Evolutionary conservation across 805 yeast genomes (phyloP), one percentile per base, ranked within the genome.

Genomic region (Ogataea ganodermae): DNA sequence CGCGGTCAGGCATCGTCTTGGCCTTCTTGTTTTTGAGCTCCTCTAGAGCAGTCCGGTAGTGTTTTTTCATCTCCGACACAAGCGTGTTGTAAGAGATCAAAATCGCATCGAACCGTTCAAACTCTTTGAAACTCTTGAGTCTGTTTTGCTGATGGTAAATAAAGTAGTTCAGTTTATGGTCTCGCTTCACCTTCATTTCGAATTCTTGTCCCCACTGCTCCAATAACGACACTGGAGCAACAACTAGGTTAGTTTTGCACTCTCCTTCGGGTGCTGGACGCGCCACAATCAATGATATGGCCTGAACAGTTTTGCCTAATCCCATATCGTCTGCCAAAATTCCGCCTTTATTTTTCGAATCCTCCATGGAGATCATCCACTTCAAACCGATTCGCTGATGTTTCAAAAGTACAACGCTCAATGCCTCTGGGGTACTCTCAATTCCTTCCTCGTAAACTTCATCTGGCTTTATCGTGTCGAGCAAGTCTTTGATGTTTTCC

Each of bases 141-240:
- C 66, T 63, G 42, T 73, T 76, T 14, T 70, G 63, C 59, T 57
- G 69, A 62, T 90, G 96, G 63, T 70, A 90, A 3, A 89, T 73
- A 14, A 79, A 83, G 2, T 81, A 77, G 0, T 62, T 68, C 21
- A 84, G 58, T 3, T 66, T 58, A 16, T 69, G 63, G 1, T 70
- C 66, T 0, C 71, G 70, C 49, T 79, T 79, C 4, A 89, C 69
- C 55, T 89, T 86, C 16, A 81, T 72, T 53, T 72, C 72, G 28
- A 89, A 69, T 64, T 92, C 97, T 36, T 80, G 81, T 24, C 78
- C 77, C 99, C 99, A 92, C 57, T 91, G 96, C 36, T 83, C 73
- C 44, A 92, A 69, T 32, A 94, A 73, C 0, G 96, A 85, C 12
- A 92, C 96, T 0, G 99, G 98, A 0, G 96, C 95, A n/a, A 92